phyloP scores from a whole-genome alignment of 164 flowering plant species.

The Macadamia integrifolia region DNA sequence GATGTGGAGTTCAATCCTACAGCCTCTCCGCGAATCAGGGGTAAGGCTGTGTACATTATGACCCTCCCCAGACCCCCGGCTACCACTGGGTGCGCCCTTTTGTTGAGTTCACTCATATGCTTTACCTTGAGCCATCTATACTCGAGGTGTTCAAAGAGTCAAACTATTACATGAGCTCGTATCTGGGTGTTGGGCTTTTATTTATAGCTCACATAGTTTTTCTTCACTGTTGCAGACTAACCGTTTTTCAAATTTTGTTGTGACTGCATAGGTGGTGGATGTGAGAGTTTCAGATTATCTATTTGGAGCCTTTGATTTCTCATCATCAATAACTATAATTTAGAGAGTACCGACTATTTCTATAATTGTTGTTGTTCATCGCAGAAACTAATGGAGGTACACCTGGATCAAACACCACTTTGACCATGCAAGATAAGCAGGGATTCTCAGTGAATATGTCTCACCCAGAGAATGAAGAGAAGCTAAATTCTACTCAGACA shows the following conservation, averaged over 20 bases:
- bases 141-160: too few relatives aligned
- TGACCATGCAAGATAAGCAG: conserved; percentile 18
- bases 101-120: too few relatives aligned
- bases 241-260: background rate
- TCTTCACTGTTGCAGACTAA: background rate
- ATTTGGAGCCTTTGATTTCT: background rate
- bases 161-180: too few relatives aligned
- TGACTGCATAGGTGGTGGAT: background rate
- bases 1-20: too few relatives aligned
- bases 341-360: background rate
- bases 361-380: conserved; percentile 7
- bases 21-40: too few relatives aligned
- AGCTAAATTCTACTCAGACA: conserved; percentile 29
- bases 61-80: too few relatives aligned
- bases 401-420: conserved; percentile 23
- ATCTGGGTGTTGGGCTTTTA: too few relatives aligned
- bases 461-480: conserved; percentile 24
- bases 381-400: conserved; percentile 36
- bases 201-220: too few relatives aligned
- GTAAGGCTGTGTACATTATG: too few relatives aligned
- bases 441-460: conserved; percentile 28
- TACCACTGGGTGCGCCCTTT: too few relatives aligned
- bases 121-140: too few relatives aligned
- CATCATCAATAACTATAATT: background rate
- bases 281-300: background rate